Evolutionary conservation across 192 early-diverging fungal species (phyloP).

Genomic region (Phycomyces nitens): DNA sequence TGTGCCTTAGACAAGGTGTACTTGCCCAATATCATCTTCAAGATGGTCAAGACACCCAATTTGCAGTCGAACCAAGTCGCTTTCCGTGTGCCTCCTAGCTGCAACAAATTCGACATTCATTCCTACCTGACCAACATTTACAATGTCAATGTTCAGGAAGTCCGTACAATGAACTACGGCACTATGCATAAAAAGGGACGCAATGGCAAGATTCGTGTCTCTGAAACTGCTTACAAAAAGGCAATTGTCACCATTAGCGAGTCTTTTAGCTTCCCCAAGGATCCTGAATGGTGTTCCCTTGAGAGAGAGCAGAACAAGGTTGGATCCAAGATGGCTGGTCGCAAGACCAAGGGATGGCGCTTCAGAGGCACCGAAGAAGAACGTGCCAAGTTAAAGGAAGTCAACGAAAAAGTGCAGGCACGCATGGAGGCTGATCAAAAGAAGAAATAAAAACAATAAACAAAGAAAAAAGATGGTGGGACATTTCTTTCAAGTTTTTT

Average conservation of each 20-base stretch:
- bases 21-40: constrained; percentile 85
- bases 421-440: constrained; percentile 36
- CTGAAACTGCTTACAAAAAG: constrained; percentile 51
- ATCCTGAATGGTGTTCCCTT: constrained; percentile 38
- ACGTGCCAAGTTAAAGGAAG: constrained; percentile 37
- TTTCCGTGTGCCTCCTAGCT: constrained; percentile 82
- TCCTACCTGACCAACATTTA: constrained; percentile 85
- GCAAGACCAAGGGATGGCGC: constrained; percentile 55
- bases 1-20: constrained; percentile 58
- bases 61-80: constrained; percentile 84
- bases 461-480: constrained; percentile 4
- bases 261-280: constrained; percentile 45
- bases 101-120: constrained; percentile 94
- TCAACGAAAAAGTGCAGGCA: constrained; percentile 26
- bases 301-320: constrained; percentile 41
- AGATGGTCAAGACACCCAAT: constrained; percentile 69
- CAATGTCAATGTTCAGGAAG: constrained; percentile 73
- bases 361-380: constrained; percentile 39
- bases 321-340: constrained; percentile 38
- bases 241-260: constrained; percentile 56
- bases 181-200: constrained; percentile 46
- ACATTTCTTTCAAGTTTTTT: too few relatives aligned
- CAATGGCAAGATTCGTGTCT: constrained; percentile 29
- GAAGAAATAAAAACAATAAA: constrained; percentile 22
- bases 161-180: constrained; percentile 87